phyloP scores from a whole-genome alignment of 2,329 filamentous ascomycete genomes.

The Stagonosporopsis cucurbitacearum region DNA sequence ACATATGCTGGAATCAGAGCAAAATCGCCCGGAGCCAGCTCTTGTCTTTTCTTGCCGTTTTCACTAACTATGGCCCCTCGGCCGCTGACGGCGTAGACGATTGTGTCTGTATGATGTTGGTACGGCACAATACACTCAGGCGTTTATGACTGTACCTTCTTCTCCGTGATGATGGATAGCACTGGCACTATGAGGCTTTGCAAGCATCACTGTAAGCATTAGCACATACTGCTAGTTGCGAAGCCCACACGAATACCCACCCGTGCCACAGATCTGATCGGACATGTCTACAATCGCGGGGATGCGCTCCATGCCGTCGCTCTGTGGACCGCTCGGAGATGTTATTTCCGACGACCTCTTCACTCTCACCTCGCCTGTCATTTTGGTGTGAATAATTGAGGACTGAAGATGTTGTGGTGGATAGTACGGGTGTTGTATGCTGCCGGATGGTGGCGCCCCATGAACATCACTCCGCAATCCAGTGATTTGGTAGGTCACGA shows the following conservation, averaged over 20 bases:
- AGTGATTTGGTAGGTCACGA: background rate
- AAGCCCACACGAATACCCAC: slow-evolving; percentile 52
- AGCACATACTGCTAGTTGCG: background rate
- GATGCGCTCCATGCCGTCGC: slow-evolving; percentile 58
- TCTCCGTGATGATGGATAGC: slow-evolving; percentile 73
- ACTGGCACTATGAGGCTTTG: slow-evolving; percentile 66
- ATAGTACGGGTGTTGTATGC: background rate
- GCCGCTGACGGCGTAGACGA: slow-evolving; percentile 70
- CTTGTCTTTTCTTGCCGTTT: slow-evolving; percentile 62
- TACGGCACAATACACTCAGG: background rate
- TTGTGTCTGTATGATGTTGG: slow-evolving; percentile 61
- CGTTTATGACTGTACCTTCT: slow-evolving; percentile 58
- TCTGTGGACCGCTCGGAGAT: slow-evolving; percentile 53
- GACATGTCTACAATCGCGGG: slow-evolving; percentile 69
- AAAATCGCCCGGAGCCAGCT: slow-evolving; percentile 70
- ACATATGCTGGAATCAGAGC: slow-evolving; percentile 70
- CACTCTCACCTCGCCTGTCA: slow-evolving; percentile 38
- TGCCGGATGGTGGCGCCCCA: slow-evolving; percentile 6
- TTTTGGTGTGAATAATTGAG: slow-evolving; percentile 1
- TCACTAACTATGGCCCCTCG: slow-evolving; percentile 66
- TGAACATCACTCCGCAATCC: slow-evolving; percentile 1
- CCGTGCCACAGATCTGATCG: slow-evolving; percentile 70
- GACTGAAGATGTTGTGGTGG: background rate
- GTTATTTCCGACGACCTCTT: slow-evolving; percentile 40
- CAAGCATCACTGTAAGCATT: slow-evolving; percentile 62